Evolutionary conservation across 305 asterid species (phyloP), one percentile per base, ranked within the genome.

Genomic region (Solanum hybrid): DNA sequence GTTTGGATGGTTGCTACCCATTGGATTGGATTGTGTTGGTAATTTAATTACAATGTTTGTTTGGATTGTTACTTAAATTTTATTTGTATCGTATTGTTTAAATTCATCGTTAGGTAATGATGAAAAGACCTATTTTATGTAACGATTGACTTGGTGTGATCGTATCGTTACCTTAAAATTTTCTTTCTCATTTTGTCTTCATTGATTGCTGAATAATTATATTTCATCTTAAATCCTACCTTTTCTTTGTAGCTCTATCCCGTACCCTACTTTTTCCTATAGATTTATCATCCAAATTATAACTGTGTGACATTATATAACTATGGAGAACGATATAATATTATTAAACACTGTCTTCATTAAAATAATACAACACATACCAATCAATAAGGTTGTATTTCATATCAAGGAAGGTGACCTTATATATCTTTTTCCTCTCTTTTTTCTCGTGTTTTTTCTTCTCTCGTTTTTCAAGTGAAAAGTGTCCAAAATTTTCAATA

Each of bases 201-300:
- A 60, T 60, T 60, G 8, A 60, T 60, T 60, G 0, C 6, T 22
- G 1, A 60, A 60, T 60, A 22, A 22, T 60, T 22, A 60, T 60
- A 60, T 60, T 60, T 60, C 72, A 1, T 22, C 72, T 60, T 60
- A 20, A 20, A 22, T 0, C 2, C 12, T 22, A 60, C 12, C 27
- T 60, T 60, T 60, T 60, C 27, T 60, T 60, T 60, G 5, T 60
- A 60, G 26, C 72, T 60, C 6, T 3, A 60, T 0, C 27, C 1
- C 3, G 1, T 8, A 60, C 1, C 24, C 12, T 20, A 60, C 12
- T 8, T 60, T 22, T 56, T 22, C 26, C 3, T 0, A 0, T 22
- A 60, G 0, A 0, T 22, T 8, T 60, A 60, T 60, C 12, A 60
- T 60, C 1, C 1, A 8, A 22, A 22, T 60, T 60, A 60, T 60